Conservation (phyloP, 225 moss, liverwort and hornwort species). For the Straminergon stramineum region DNA sequence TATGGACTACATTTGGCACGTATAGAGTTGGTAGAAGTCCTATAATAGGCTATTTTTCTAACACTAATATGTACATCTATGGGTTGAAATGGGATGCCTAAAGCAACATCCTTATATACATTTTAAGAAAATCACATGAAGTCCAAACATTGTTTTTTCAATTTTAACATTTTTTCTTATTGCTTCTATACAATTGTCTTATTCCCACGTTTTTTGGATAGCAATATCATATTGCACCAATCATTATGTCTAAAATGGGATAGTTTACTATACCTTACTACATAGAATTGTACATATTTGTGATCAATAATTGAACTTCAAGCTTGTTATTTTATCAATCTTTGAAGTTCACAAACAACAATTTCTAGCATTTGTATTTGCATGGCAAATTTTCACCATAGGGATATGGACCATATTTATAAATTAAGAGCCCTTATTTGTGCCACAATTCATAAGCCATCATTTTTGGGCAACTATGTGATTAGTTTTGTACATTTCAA, state of each 20-base stretch:
- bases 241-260: fast-evolving
- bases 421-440: background rate
- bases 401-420: background rate
- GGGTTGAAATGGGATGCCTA: fast-evolving
- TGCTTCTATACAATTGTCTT: background rate
- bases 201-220: background rate
- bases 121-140: background rate
- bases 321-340: background rate
- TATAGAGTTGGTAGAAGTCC: background rate
- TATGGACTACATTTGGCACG: background rate
- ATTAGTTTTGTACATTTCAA: background rate
- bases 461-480: background rate
- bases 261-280: background rate
- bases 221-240: background rate
- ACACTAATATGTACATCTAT: fast-evolving
- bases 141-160: background rate
- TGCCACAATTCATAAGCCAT: background rate
- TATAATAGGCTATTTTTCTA: background rate
- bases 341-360: background rate
- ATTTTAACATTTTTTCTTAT: background rate
- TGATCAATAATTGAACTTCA: background rate
- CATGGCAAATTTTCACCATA: background rate
- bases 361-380: background rate
- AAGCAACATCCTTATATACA: background rate
- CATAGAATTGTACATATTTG: background rate